Base-by-base conservation (phyloP, 83 land plant genomes). In the Larix sibirica region DNA sequence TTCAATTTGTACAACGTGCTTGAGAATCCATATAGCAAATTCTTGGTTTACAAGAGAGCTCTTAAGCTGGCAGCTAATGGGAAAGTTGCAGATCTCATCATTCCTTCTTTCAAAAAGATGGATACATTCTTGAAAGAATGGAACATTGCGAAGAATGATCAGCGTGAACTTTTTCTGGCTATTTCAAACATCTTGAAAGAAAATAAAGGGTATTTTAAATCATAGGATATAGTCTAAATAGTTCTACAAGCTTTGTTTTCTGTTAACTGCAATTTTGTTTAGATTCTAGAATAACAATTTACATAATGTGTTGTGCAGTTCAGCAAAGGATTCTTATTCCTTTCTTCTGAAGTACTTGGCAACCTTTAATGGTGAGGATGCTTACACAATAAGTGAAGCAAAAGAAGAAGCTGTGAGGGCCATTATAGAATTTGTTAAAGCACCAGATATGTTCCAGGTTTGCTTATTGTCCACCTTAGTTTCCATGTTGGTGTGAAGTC, bases 371-470 rank as follows among this genome's bases (percentile, higher is more conserved):
- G 92, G 84, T 61, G 99, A 91, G 80, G 98, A 96, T 80, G 82
- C 86, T 80, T 54, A 83, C 80, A 33, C 91, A 97, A 81, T 90
- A 83, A 85, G 80, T 84, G 98, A 96, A 82, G 98, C 97, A 71
- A 97, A 93, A 83, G 98, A 94, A 38, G 98, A 94, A 84, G 98
- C 98, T 66, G 99, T 92, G 4, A 91, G 86, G 62, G 92, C 97
- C 71, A 87, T 96, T 23, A 83, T 97, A 56, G 99, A 96, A 81
- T 97, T 97, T 86, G 93, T 97, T n/a, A 97, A 91, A 87, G 87
- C 98, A 68, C 98, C 97, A 12, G 98, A 97, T 84, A 94, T 93
- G 91, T 96, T 96, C 85, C 96, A 97, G 97, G 99, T 97, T 78
- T 81, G 36, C 79, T 4, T 68, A 96, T 81, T 86, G 18, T 4